These are phyloP conservation scores for Malus hybrid DNA, from an alignment of 331 rosid genomes.

Conservation along the genomic window DNA sequence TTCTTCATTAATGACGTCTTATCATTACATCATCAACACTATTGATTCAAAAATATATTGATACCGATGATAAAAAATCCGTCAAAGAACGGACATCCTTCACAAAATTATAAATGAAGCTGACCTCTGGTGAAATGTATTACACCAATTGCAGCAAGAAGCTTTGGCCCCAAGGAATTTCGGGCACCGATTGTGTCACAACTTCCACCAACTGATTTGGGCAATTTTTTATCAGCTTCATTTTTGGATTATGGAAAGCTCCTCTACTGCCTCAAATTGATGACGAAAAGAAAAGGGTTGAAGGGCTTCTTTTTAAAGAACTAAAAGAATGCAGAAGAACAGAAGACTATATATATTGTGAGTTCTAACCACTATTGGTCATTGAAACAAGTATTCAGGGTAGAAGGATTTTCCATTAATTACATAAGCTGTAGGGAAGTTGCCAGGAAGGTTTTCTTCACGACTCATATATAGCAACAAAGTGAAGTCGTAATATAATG, in stretches of 20 bases:
- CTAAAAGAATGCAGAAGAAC: not conserved
- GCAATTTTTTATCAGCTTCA: conserved; percentile 5
- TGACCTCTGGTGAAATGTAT: conserved; percentile 27
- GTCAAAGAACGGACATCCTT: too few relatives aligned
- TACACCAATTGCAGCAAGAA: conserved; percentile 41
- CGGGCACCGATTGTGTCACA: not conserved
- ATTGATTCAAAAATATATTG: too few relatives aligned
- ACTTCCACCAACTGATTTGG: not conserved
- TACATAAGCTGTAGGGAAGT: not conserved
- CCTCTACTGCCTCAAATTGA: conserved; percentile 16
- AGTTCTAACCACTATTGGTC: not conserved
- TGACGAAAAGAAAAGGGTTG: not conserved
- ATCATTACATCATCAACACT: too few relatives aligned
- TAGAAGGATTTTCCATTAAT: not conserved
- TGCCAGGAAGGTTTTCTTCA: not conserved
- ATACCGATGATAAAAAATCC: too few relatives aligned
- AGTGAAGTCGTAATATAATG: too few relatives aligned
- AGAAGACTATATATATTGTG: not conserved
- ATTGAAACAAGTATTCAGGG: not conserved
- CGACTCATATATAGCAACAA: too few relatives aligned
- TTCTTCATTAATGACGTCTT: not conserved
- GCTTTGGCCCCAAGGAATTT: not conserved
- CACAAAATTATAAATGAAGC: not conserved
- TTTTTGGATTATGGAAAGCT: not conserved
- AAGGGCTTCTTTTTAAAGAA: not conserved